Conservation (phyloP, 257 asterid species). For the Coffea canephora region DNA sequence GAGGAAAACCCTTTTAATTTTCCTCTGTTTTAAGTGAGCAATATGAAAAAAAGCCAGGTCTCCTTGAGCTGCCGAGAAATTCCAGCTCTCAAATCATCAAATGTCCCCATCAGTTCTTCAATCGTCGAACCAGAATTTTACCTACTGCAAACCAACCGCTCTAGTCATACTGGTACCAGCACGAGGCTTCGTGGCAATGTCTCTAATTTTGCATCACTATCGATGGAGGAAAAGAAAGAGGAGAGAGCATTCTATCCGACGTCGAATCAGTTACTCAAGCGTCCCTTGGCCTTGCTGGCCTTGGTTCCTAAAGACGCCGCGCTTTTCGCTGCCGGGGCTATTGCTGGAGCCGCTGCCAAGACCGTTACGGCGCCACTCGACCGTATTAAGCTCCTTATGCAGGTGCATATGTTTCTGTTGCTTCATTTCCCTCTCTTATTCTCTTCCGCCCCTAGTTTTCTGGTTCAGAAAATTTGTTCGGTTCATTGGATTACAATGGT, state of each 20-base stretch:
- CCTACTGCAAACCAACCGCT: conserved; percentile 25
- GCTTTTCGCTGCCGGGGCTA: conserved; percentile 88
- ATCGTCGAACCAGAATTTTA: conserved; percentile 24
- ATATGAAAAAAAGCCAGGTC: conserved; percentile 45
- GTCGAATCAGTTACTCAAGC: conserved; percentile 60
- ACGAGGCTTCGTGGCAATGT: conserved; percentile 17
- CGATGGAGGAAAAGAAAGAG: conserved; percentile 53
- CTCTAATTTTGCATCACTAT: conserved; percentile 62
- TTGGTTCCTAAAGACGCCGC: conserved; percentile 81
- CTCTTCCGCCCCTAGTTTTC: background rate
- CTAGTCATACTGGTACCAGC: conserved; percentile 3
- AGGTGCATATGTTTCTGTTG: conserved; percentile 36
- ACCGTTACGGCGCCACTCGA: conserved; percentile 94
- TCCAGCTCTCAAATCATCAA: conserved; percentile 49
- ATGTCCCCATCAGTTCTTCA: background rate
- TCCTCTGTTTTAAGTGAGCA: conserved; percentile 11
- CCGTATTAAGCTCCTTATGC: conserved; percentile 91
- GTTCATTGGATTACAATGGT: background rate
- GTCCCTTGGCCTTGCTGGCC: conserved; percentile 74
- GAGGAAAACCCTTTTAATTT: background rate
- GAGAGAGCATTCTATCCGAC: conserved; percentile 55
- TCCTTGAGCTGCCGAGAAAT: conserved; percentile 51
- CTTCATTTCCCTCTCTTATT: background rate
- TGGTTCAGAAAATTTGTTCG: background rate
- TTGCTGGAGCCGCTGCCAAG: conserved; percentile 91